Conservation (phyloP, 345 rosid genomes). For the Salix koriyanagi region DNA sequence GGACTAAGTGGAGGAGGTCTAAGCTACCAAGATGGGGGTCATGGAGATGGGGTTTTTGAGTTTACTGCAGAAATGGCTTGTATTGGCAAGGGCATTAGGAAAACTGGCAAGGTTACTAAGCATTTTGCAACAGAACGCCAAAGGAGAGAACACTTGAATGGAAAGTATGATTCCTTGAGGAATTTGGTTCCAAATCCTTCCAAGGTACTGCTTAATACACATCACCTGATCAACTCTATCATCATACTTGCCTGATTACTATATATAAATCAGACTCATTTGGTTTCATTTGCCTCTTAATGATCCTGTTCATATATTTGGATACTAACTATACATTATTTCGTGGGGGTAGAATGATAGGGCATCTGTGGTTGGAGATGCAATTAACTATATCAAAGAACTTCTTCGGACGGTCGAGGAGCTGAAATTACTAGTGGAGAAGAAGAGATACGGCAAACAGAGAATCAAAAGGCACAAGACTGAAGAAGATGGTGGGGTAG, state of each 20-base stretch:
- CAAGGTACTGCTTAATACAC: conserved; percentile 37
- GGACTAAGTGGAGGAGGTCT: conserved; percentile 8
- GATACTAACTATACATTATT: background rate
- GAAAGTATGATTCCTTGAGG: conserved; percentile 48
- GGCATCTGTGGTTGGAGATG: conserved; percentile 81
- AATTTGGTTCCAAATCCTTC: conserved; percentile 65
- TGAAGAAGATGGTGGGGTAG: conserved; percentile 38
- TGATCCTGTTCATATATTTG: background rate
- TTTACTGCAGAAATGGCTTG: conserved; percentile 45
- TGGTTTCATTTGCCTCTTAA: background rate
- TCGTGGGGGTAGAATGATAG: conserved; percentile 50
- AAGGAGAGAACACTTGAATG: conserved; percentile 61
- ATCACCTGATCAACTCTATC: background rate
- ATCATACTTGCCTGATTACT: background rate
- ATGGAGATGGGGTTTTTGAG: conserved; percentile 36
- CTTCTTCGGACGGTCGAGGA: conserved; percentile 59
- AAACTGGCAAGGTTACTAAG: conserved; percentile 45
- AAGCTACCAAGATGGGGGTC: conserved; percentile 34
- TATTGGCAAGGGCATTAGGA: conserved; percentile 37
- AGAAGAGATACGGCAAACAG: conserved; percentile 56
- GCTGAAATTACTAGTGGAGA: conserved; percentile 74
- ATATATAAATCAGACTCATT: background rate
- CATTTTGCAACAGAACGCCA: conserved; percentile 64
- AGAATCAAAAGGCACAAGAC: conserved; percentile 43
- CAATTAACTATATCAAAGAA: conserved; percentile 73